Evolutionary conservation across 2,329 filamentous ascomycete genomes (phyloP).

Genomic region (Aureobasidium sp.): DNA sequence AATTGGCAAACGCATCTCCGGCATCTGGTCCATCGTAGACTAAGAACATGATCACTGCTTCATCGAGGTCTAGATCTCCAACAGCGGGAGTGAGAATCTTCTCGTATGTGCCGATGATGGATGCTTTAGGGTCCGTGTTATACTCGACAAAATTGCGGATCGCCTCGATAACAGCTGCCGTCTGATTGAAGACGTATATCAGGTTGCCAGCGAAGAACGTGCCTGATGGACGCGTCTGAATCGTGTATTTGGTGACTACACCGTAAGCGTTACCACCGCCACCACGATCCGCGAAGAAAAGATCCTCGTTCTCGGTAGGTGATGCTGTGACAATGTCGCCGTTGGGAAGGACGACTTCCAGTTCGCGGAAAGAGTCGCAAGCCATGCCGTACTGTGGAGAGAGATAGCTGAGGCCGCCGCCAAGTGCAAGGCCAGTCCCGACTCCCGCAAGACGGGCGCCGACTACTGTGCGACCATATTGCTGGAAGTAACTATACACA

Average conservation of each 20-base stretch:
- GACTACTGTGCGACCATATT: background rate
- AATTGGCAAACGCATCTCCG: slow-evolving; percentile 28
- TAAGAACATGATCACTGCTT: slow-evolving; percentile 31
- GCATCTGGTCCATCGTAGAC: slow-evolving; percentile 31
- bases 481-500: background rate
- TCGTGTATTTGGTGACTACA: slow-evolving; percentile 19
- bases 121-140: slow-evolving; percentile 31
- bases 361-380: slow-evolving; percentile 4
- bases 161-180: slow-evolving; percentile 25
- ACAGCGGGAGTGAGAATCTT: slow-evolving; percentile 26
- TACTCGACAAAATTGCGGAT: slow-evolving; percentile 28
- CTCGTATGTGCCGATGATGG: slow-evolving; percentile 31
- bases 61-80: slow-evolving; percentile 26
- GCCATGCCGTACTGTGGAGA: slow-evolving; percentile 11
- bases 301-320: slow-evolving; percentile 37
- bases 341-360: slow-evolving; percentile 46
- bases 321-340: slow-evolving; percentile 44
- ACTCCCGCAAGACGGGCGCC: background rate
- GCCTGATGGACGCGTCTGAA: slow-evolving; percentile 1
- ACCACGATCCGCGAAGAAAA: slow-evolving; percentile 49
- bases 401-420: slow-evolving; percentile 16
- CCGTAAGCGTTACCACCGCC: slow-evolving; percentile 42
- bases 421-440: slow-evolving; percentile 13
- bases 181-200: slow-evolving; percentile 21
- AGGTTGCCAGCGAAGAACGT: slow-evolving; percentile 13